Base-by-base conservation (phyloP, 441 rosid genomes). In the Croton setiger region DNA sequence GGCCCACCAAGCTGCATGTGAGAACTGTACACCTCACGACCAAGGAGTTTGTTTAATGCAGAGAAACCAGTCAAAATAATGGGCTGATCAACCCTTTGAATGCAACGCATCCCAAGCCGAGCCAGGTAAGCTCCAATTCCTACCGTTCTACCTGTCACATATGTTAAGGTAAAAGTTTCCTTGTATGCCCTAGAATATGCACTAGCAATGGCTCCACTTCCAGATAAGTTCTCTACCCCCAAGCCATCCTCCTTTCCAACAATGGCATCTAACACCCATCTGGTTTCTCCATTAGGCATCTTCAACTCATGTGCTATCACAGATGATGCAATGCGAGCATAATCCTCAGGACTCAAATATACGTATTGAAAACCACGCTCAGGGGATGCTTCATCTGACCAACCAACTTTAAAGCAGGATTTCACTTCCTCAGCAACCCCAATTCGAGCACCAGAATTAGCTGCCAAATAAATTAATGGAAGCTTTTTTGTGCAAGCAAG, bases 1-100 rank as follows among this genome's bases (percentile, higher is more conserved):
- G 99, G 99, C 41, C 99, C 99, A 69, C 99, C 99, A 62, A 96
- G 99, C 83, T 96, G 99, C 99, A 96, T 96, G 82, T 96, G 99
- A 70, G 99, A 96, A 81, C 99, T 96, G 82, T 96, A 96, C 37
- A 96, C 99, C 80, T 96, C 99, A 45, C 99, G 94, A 56, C 99
- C 99, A 57, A 96, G 99, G 69, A 96, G 93, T 80, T 96, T 96
- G 86, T 96, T 96, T 72, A 96, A 77, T 17, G 99, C 97, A 52
- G 99, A 91, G 85, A 96, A 96, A 52, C 99, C 99, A 4, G 99
- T 93, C 79, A 96, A 84, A 78, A 96, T 93, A 75, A 96, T 96
- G 44, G 99, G 99, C 80, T 96, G 99, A 80, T 96, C 99, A 51
- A 96, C 83, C 81, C 99, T 88, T 82, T 96, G 99, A 76, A 96